These are phyloP conservation scores for Terfezia boudieri DNA, from an alignment of 495 filamentous ascomycete species.

Conservation along the genomic window DNA sequence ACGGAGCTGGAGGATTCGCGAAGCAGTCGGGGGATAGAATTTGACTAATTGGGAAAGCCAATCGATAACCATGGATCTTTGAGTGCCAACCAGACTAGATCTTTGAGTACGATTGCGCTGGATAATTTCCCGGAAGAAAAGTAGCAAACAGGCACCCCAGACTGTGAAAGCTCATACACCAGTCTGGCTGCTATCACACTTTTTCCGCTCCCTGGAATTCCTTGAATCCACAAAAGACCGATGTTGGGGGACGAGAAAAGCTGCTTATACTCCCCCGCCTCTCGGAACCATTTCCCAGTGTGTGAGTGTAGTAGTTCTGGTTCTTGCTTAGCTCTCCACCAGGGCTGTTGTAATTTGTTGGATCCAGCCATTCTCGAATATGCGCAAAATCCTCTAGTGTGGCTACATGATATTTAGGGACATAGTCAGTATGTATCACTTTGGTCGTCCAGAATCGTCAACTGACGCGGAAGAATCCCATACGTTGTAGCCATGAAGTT, in stretches of 20 bases:
- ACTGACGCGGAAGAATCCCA: no score
- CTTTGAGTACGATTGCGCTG: neutral
- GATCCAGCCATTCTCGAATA: neutral
- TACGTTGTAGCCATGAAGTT: no score
- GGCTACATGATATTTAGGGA: neutral
- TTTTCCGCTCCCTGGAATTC: neutral
- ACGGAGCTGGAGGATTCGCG: neutral
- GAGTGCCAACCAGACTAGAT: no score
- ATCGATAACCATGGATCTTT: neutral
- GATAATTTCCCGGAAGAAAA: neutral
- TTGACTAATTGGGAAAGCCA: neutral
- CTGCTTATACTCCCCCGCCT: neutral
- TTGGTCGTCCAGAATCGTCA: no score
- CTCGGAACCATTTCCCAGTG: neutral
- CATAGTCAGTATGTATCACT: no score
- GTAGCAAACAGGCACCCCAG: neutral
- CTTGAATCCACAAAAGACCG: neutral
- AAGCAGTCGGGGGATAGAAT: neutral
- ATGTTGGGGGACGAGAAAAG: neutral
- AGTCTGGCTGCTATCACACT: neutral
- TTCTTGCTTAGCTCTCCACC: neutral
- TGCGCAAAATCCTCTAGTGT: neutral
- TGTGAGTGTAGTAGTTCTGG: neutral
- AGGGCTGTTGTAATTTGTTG: neutral
- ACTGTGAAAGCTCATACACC: neutral